These are phyloP conservation scores for Castanospermum australe DNA, from an alignment of 306 rosid genomes.

Conservation along the genomic window DNA sequence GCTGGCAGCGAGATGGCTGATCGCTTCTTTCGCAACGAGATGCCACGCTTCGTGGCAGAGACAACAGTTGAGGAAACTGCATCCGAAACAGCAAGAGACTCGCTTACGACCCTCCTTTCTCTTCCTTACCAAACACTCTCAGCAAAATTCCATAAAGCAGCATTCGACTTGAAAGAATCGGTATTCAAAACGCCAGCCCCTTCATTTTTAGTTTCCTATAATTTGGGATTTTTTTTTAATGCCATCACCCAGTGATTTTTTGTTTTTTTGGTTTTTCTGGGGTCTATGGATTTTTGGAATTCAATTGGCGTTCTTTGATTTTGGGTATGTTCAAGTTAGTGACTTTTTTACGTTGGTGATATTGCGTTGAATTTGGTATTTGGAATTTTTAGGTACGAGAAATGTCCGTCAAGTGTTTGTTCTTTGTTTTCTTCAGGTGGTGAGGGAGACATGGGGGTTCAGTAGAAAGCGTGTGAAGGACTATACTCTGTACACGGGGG, in stretches of 20 bases:
- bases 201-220: background rate
- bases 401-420: constrained; percentile 17
- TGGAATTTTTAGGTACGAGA: background rate
- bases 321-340: constrained; percentile 24
- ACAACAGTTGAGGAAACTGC: constrained; percentile 25
- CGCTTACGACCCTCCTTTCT: constrained; percentile 52
- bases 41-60: constrained; percentile 61
- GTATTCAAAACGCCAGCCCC: constrained; percentile 30
- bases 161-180: constrained; percentile 62
- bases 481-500: constrained; percentile 69
- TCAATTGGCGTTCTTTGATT: background rate
- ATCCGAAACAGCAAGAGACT: constrained; percentile 23
- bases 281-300: background rate
- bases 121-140: constrained; percentile 51
- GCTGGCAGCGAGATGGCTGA: constrained; percentile 51
- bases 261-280: background rate
- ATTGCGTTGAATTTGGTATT: background rate
- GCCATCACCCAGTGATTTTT: background rate
- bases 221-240: background rate
- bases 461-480: constrained; percentile 59
- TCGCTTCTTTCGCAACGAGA: constrained; percentile 66
- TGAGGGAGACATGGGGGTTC: constrained; percentile 71
- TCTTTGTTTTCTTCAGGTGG: constrained; percentile 54
- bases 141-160: constrained; percentile 39
- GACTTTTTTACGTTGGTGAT: constrained; percentile 1